Percentiles rank a stretch among this genome's conserved stretches.
Conservation (phyloP, 1,284 basidiomycete species). For the Meripilus lineatus region DNA sequence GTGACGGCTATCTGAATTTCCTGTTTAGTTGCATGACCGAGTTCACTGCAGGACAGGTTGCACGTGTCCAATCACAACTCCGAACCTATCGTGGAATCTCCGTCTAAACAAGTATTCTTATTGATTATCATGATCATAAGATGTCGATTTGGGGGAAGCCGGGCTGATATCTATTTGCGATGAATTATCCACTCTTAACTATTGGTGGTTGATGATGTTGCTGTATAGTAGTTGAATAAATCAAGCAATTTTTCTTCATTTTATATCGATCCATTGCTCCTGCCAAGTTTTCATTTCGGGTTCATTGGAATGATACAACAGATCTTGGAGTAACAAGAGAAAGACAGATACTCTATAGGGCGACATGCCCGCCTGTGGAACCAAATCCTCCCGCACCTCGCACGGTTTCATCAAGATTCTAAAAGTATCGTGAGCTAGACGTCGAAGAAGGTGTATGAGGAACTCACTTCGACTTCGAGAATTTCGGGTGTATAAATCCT, state of each 20-base stretch:
- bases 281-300: slow-evolving; percentile 42
- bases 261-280: slow-evolving; percentile 22
- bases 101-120: slow-evolving; percentile 11
- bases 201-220: too few relatives aligned
- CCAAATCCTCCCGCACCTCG: slow-evolving; percentile 92
- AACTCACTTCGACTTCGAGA: slow-evolving; percentile 76
- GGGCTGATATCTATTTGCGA: too few relatives aligned
- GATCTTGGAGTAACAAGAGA: not conserved
- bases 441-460: slow-evolving; percentile 4
- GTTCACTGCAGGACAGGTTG: slow-evolving; percentile 43
- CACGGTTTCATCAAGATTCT: slow-evolving; percentile 81
- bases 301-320: slow-evolving; percentile 4
- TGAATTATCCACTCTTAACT: too few relatives aligned
- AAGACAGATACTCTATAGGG: slow-evolving; percentile 28
- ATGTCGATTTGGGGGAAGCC: too few relatives aligned
- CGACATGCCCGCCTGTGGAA: slow-evolving; percentile 82
- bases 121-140: too few relatives aligned
- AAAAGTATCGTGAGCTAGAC: slow-evolving; percentile 10
- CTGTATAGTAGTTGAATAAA: too few relatives aligned
- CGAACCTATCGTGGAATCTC: slow-evolving; percentile 41
- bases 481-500: slow-evolving; percentile 85
- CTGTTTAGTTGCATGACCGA: slow-evolving; percentile 37
- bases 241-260: not conserved
- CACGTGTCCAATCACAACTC: slow-evolving; percentile 37
- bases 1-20: not conserved